Conservation (phyloP, 495 filamentous ascomycete genomes). For the Annulohypoxylon bovei region DNA sequence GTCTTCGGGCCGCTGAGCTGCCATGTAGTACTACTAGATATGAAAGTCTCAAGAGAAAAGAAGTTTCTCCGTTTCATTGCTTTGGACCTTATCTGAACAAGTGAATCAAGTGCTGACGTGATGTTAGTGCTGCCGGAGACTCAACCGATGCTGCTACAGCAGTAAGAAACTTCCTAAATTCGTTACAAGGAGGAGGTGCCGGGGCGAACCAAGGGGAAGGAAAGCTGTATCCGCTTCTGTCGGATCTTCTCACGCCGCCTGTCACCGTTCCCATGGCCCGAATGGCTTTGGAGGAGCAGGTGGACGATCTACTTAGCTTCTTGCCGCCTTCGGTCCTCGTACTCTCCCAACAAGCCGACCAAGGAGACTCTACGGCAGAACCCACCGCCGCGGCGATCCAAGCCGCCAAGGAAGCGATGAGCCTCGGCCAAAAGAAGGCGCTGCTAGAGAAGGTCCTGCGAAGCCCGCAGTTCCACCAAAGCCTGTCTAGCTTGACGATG, state of each 20-base stretch:
- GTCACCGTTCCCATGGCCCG: conserved; percentile 81
- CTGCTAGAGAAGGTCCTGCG: conserved; percentile 85
- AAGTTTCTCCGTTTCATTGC: conserved; percentile 30
- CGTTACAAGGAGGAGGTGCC: conserved; percentile 69
- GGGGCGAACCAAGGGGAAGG: conserved; percentile 54
- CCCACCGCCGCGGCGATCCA: conserved; percentile 71
- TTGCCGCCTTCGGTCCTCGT: conserved; percentile 76
- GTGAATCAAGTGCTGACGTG: conserved; percentile 46
- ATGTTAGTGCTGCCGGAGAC: conserved; percentile 54
- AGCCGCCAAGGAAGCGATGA: conserved; percentile 79
- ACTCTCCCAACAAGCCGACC: conserved; percentile 71
- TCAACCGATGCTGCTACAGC: conserved; percentile 67
- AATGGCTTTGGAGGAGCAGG: conserved; percentile 66
- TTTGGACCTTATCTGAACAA: conserved; percentile 2
- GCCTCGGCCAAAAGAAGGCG: conserved; percentile 78
- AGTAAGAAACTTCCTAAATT: conserved; percentile 88
- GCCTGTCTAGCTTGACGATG: conserved; percentile 80
- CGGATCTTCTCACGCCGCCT: conserved; percentile 81
- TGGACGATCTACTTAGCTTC: conserved; percentile 79
- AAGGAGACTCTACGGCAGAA: conserved; percentile 59
- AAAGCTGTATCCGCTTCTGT: conserved; percentile 81
- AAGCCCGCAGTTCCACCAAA: conserved; percentile 91
- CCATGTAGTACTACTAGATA: conserved; percentile 49
- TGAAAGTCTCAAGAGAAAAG: conserved; percentile 39
- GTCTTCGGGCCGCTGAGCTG: conserved; percentile 16